Percentiles rank a stretch among this genome's conserved stretches.
Conservation (phyloP, 495 filamentous ascomycete genomes). For the Penicillium roqueforti region DNA sequence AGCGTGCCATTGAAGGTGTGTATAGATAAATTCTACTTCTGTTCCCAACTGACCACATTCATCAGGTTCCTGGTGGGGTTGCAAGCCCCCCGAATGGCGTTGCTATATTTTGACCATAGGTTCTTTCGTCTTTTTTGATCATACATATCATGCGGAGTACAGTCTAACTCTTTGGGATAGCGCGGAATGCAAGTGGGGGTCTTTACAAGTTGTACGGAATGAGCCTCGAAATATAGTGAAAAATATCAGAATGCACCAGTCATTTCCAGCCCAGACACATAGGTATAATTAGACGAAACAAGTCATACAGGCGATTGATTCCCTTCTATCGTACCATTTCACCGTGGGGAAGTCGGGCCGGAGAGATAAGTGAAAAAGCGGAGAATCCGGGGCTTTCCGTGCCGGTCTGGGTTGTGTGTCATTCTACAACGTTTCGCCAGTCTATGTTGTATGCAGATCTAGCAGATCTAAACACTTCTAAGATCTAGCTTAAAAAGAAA, state of each 20-base stretch:
- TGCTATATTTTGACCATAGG: conserved; percentile 39
- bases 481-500: not conserved
- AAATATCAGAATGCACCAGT: not conserved
- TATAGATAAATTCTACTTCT: not conserved
- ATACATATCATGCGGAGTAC: too few relatives aligned
- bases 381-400: not conserved
- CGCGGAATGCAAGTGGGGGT: not conserved
- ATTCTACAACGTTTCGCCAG: not conserved
- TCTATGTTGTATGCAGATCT: not conserved
- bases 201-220: too few relatives aligned
- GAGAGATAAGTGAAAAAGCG: not conserved
- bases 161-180: not conserved
- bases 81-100: conserved; percentile 51
- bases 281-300: too few relatives aligned
- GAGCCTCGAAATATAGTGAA: too few relatives aligned
- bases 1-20: conserved; percentile 53
- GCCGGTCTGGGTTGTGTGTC: not conserved
- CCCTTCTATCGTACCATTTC: not conserved
- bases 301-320: too few relatives aligned
- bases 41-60: not conserved
- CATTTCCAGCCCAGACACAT: not conserved
- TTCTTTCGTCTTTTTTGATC: not conserved
- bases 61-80: conserved; percentile 47
- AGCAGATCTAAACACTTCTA: not conserved
- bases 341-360: not conserved